Evolutionary conservation across 2,329 filamentous ascomycete genomes (phyloP), one percentile per base, ranked within the genome.

Genomic region (Scedosporium dehoogii): DNA sequence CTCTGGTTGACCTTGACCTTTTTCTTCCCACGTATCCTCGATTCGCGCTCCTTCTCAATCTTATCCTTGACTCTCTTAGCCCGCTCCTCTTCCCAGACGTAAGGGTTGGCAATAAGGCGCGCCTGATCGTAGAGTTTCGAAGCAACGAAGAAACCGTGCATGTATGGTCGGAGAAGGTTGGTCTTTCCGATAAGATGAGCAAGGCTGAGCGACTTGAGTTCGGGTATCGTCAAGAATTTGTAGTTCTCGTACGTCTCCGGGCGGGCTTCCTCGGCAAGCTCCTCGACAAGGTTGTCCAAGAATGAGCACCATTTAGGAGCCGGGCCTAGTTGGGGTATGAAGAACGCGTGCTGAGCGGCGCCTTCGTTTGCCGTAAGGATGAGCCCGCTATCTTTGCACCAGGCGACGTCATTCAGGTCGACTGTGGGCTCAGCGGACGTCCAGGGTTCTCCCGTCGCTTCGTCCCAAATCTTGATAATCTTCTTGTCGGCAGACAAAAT

Each of bases 121-220:
- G 94, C 94, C 73, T 99, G 92, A 72, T 99, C 96, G 73, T 99
- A 97, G 27, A 99, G 77, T 70, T 92, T 91, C 69, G 96, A 93
- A 42, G 90, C 91, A 58, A 99, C 92, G 76, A 99, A 99, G 81
- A 94, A 97, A 68, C 94, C 96, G 73, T 99, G 94, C 96, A 99
- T 99, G 72, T 99, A 99, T 53, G 94, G 94, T 55, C 93, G 84
- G 48, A 99, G 79, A 21, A 97, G 78, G 70, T 90, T 94, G 29
- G 92, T 96, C 69, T 91, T 92, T 67, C 93, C 93, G 63, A 99
- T 83, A 58, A 99, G 81, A 72, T 97, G 93, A 61, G 90, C 88
- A 70, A 99, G 75, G 72, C 91, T 96, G 67, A 99, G 83, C 42
- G 88, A 85, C 69, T 90, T 89, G 61, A 99, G 81, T 73, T 99